Evolutionary conservation across 768 basidiomycete genomes (phyloP), one percentile per base, ranked within the genome.

Genomic region (Pilatotrama ljubarskyi): DNA sequence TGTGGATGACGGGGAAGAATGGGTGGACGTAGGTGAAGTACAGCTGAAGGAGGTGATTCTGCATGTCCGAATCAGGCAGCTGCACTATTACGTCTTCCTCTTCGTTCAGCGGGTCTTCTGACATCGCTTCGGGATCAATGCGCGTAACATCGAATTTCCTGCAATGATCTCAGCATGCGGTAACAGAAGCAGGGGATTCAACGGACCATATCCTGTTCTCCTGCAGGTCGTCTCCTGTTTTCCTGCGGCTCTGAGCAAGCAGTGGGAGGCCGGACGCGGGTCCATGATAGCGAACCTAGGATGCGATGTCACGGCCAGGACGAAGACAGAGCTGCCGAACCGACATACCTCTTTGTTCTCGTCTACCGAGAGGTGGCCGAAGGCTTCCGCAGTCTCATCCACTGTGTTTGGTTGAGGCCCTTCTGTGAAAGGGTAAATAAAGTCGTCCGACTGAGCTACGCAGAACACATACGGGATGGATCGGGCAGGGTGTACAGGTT

Each of bases 1-100:
- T 90, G 72, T 91, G 84, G n/a, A 94, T 73, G 46, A 95, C 79
- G 7, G 93, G 94, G 66, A 91, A 90, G 52, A 86, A 79, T 6
- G 93, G 92, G 65, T 95, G 93, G 29, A 90, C 85, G 67, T 92
- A 89, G 11, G 83, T 83, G 73, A 94, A 94, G 72, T 91, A 95
- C 8, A 93, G 75, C 32, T 83, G 80, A 50, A 95, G 70, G 4
- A 95, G 78, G 38, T 79, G 81, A 57, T 89, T 83, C 71, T 92
- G 91, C 35, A 83, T 74, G 17, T 80, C 78, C 20, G 77, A 67
- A 25, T 87, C 77, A 15, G 93, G 93, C 40, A 95, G 72, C 14
- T 74, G 6, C 1, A 62, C 55, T 5, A 14, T 44, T 0, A 62
- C 29, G 29, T 53, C 55, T 35, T 62, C 61, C 24, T 62, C 61